A percentile compares a stretch with the other conserved stretches of the same genome.
Conservation (phyloP, 2,329 filamentous ascomycete species). For the Helotiales sp. region DNA sequence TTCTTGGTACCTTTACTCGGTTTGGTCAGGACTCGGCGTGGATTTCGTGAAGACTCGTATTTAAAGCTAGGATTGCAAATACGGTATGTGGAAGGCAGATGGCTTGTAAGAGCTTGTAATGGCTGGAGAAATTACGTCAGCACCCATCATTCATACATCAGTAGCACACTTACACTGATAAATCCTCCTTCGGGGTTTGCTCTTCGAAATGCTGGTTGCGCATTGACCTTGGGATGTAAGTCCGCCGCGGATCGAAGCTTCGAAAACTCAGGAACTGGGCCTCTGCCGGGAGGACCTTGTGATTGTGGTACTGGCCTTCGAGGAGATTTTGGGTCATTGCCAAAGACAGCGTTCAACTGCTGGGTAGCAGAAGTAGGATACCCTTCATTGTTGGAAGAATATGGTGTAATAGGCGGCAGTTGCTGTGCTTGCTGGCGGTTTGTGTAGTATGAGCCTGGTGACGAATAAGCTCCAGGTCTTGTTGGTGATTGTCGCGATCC, state of each 20-base stretch:
- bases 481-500: slow-evolving; percentile 74
- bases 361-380: slow-evolving; percentile 72
- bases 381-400: slow-evolving; percentile 65
- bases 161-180: slow-evolving; percentile 72
- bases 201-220: slow-evolving; percentile 86
- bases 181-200: slow-evolving; percentile 97
- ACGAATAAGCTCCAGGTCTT: slow-evolving; percentile 61
- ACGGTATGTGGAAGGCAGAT: slow-evolving; percentile 91
- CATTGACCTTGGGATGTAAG: slow-evolving; percentile 78
- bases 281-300: slow-evolving; percentile 50
- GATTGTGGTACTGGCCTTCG: slow-evolving; percentile 52
- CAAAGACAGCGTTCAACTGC: slow-evolving; percentile 67
- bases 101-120: slow-evolving; percentile 89
- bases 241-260: slow-evolving; percentile 73
- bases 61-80: slow-evolving; percentile 99
- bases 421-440: slow-evolving; percentile 54
- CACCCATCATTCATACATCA: slow-evolving; percentile 1
- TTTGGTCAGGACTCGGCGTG: slow-evolving; percentile 92
- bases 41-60: slow-evolving; percentile 97
- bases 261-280: slow-evolving; percentile 84
- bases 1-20: slow-evolving; percentile 99
- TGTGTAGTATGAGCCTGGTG: slow-evolving; percentile 58
- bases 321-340: slow-evolving; percentile 58
- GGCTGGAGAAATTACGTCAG: slow-evolving; percentile 57
- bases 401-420: slow-evolving; percentile 72